These are phyloP conservation scores for Fallopia convolvulus DNA, from an alignment of 148 eudicot genomes.

Conservation along the genomic window DNA sequence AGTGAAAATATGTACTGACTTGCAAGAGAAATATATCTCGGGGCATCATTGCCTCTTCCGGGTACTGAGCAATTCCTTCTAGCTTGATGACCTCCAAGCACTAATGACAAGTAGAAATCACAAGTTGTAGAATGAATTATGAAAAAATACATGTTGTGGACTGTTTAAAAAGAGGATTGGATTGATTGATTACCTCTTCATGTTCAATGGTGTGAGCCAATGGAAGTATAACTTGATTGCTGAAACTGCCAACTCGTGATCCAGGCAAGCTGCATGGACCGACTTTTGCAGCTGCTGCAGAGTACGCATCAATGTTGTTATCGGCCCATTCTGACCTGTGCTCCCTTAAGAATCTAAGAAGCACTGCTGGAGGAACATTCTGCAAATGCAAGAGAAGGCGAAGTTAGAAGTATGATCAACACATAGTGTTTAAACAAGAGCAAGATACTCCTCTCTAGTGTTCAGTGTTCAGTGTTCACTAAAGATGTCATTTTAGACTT, in stretches of 20 bases:
- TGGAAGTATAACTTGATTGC: conserved; percentile 90
- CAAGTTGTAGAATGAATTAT: not conserved
- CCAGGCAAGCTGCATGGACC: conserved; percentile 81
- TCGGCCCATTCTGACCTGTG: conserved; percentile 99
- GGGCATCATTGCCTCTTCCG: conserved; percentile 72
- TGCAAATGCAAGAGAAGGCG: conserved; percentile 21
- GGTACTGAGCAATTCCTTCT: conserved; percentile 61
- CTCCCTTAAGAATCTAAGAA: conserved; percentile 81
- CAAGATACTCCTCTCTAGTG: too few species aligned
- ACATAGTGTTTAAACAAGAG: too few species aligned
- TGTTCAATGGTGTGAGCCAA: conserved; percentile 90
- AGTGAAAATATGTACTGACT: conserved; percentile 26
- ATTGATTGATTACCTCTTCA: conserved; percentile 54
- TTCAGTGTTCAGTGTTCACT: too few species aligned
- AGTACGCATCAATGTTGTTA: conserved; percentile 78
- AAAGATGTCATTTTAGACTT: too few species aligned
- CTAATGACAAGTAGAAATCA: conserved; percentile 21
- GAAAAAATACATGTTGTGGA: not conserved
- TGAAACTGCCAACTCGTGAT: conserved; percentile 59
- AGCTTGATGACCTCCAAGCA: conserved; percentile 82
- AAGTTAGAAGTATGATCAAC: not conserved
- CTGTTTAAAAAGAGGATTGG: not conserved
- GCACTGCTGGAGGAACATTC: conserved; percentile 97
- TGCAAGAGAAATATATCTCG: conserved; percentile 84
- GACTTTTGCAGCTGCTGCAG: conserved; percentile 84